Base-by-base conservation (phyloP, 1,284 basidiomycete genomes). In the Ustilago cynodontis region DNA sequence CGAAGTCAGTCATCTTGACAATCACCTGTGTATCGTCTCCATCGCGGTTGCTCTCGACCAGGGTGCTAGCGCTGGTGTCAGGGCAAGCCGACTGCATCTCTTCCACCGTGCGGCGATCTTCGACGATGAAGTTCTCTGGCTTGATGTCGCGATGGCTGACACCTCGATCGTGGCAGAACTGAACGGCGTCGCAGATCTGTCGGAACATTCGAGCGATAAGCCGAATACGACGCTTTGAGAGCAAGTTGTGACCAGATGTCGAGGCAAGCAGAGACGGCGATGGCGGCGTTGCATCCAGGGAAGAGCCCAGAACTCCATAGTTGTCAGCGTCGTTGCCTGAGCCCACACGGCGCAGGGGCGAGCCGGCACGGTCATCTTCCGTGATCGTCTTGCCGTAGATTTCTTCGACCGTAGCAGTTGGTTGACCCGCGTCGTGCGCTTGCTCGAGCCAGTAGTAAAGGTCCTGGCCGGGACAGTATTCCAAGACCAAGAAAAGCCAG, bases 101-200 rank as follows among this genome's bases (percentile, higher is more conserved):
- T 31, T 79, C 71, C 16, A 57, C 37, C 16, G 65, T 71, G 24
- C 84, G 71, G 1, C 74, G 68, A 45, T 85, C 84, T 65, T 86
- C 78, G 59, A 88, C 86, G 71, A 88, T 88, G 61, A 88, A 87
- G 78, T 88, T 88, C 67, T 88, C 87, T 0, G 96, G 96, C 88
- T 99, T 99, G 89, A 99, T 97, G 87, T 99, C 97, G 70, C 96
- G 92, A 86, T 99, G 96, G 85, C 92, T 93, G 64, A 99, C 93
- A 51, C 93, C 93, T 69, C 92, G 91, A 43, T 93, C 92, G 85
- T 99, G 96, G 87, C 96, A 98, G n/a, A 93, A 91, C 3, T 94
- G 93, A 13, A 99, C 95, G 35, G 96, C 95, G 74, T 96, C 93
- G 86, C 97, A 99, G 94, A 99, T 99, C 88, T 99, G 89, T 88